Percentiles rank a stretch among this genome's conserved stretches.
Evolutionary conservation across 805 yeast species (phyloP).

Genomic region (Myxozyma lipomycoides): DNA sequence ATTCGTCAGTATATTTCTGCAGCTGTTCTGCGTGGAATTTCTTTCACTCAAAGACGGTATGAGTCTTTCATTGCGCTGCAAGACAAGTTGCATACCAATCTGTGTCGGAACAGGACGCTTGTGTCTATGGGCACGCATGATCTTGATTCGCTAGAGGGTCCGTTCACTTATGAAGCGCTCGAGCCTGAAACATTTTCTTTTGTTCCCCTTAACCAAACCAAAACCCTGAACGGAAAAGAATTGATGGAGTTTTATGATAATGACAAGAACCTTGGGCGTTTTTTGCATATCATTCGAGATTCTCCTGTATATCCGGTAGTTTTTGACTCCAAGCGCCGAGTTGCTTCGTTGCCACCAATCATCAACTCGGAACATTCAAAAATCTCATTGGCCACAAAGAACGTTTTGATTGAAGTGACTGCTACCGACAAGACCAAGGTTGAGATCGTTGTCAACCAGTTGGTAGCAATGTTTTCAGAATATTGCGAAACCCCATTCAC

Average conservation of each 20-base stretch:
- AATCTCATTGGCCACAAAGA: slow-evolving; percentile 75
- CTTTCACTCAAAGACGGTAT: slow-evolving; percentile 77
- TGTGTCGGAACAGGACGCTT: slow-evolving; percentile 94
- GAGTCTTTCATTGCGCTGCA: slow-evolving; percentile 94
- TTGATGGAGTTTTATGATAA: slow-evolving; percentile 85
- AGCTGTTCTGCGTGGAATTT: slow-evolving; percentile 83
- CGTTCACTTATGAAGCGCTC: slow-evolving; percentile 83
- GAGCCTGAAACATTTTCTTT: slow-evolving; percentile 66
- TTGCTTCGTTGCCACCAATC: slow-evolving; percentile 94
- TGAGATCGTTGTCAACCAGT: slow-evolving; percentile 84
- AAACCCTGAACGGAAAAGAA: slow-evolving; percentile 63
- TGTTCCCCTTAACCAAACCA: slow-evolving; percentile 42
- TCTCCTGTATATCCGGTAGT: slow-evolving; percentile 90
- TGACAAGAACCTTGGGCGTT: slow-evolving; percentile 87
- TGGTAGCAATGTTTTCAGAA: slow-evolving; percentile 93
- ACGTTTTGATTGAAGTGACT: slow-evolving; percentile 88
- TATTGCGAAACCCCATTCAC: slow-evolving; percentile 79
- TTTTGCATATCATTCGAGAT: slow-evolving; percentile 79
- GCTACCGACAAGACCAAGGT: slow-evolving; percentile 95
- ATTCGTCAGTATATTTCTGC: slow-evolving; percentile 93
- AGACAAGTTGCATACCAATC: slow-evolving; percentile 90
- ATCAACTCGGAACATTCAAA: slow-evolving; percentile 91
- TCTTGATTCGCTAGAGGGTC: slow-evolving; percentile 70
- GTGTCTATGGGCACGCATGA: slow-evolving; percentile 99
- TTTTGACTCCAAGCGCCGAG: slow-evolving; percentile 67